phyloP scores from a whole-genome alignment of 176 grass and related monocot species.

The Ampelocalamus luodianensis region DNA sequence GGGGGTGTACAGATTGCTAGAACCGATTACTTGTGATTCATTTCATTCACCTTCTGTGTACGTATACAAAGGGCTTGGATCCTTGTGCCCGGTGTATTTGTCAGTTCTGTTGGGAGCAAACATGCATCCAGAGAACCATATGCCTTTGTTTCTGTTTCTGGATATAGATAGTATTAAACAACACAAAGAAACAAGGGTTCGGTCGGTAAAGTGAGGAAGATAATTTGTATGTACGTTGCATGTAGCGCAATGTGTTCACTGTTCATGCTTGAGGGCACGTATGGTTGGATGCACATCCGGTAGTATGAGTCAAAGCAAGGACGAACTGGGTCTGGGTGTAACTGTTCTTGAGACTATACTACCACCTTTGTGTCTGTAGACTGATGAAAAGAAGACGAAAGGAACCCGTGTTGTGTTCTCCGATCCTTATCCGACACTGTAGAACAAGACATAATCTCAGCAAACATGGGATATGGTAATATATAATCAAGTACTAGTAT shows the following conservation, averaged over 20 bases:
- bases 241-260: too few species aligned
- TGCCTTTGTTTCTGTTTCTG: not conserved
- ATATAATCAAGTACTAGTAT: too few species aligned
- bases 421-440: not conserved
- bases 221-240: too few species aligned
- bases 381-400: too few species aligned
- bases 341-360: not conserved
- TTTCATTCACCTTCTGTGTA: not conserved
- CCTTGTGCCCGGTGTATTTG: not conserved
- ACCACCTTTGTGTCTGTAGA: not conserved
- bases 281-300: not conserved
- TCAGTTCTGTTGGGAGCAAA: not conserved
- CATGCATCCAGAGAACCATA: too few species aligned
- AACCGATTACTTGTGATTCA: not conserved
- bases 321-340: not conserved
- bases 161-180: not conserved
- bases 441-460: not conserved
- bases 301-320: not conserved
- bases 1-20: conserved; percentile 7
- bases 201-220: too few species aligned
- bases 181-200: not conserved
- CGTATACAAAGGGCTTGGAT: conserved; percentile 2
- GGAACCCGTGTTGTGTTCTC: too few species aligned
- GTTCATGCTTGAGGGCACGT: not conserved
- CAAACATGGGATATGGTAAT: not conserved